Base-by-base conservation (phyloP, 345 rosid species). In the Ceriops tagal region DNA sequence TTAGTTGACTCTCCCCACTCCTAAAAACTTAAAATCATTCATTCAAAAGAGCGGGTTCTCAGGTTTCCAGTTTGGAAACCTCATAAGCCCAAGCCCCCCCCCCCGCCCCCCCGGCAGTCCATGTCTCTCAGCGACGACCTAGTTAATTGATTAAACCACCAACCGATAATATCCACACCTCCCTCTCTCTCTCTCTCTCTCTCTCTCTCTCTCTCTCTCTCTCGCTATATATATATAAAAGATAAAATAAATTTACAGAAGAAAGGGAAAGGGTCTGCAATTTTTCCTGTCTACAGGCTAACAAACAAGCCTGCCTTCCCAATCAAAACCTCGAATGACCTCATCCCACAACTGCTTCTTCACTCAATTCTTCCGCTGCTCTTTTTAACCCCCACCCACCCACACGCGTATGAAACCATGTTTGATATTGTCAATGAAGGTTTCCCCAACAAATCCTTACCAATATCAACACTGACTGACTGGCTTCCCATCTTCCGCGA, bases 401-500 rank as follows among this genome's bases (percentile, higher is more conserved):
- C 24, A 24, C 39, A 35, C 39, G 1, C 39, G 8, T 35, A 62
- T 24, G 39, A 18, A 19, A 20, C 24, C 6, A 53, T 9, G 0
- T 0, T 20, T 46, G 24, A 46, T 58, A 19, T 53, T 34, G 31
- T 60, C 53, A 31, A 13, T 34, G 47, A 24, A 8, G 39, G 6
- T 1, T 16, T 27, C 11, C 5, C 58, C 8, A 53, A 53, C 59
- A 31, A 68, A 35, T 68, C 83, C 89, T 82, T 68, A 92, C 93
- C 58, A 65, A 65, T 80, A 77, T 86, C 97, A 27, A 88, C 79
- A 58, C 87, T 86, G 34, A 88, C 87, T 86, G 34, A 88, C 90
- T 30, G 92, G 70, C 79, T 92, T 88, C 62, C 89, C 83, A 46
- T 89, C 97, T 79, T 88, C 96, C n/a, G 66, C 88, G n/a, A 89